Conservation (phyloP, 2,329 filamentous ascomycete genomes). For the Fonsecaea monophora region DNA sequence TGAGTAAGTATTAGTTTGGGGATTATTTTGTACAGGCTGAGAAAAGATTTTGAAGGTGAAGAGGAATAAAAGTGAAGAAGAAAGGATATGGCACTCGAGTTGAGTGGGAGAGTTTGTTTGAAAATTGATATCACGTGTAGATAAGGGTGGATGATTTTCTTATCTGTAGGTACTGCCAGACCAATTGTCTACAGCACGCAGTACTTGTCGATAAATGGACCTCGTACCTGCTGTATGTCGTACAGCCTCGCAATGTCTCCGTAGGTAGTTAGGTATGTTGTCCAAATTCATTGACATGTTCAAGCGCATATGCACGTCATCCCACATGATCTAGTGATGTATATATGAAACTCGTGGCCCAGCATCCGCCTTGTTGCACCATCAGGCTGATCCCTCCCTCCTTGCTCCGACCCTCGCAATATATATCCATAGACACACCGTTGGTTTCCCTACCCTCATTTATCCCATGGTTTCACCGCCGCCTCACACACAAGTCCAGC, state of each 20-base stretch:
- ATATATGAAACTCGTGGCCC: too few relatives aligned
- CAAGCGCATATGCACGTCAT: too few relatives aligned
- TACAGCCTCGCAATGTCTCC: too few relatives aligned
- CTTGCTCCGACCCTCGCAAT: background rate
- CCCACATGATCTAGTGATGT: too few relatives aligned
- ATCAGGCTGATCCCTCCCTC: background rate
- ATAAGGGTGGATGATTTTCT: background rate
- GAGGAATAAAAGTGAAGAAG: background rate
- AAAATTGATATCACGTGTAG: conserved; percentile 4
- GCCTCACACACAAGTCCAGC: conserved; percentile 47
- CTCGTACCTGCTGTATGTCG: too few relatives aligned
- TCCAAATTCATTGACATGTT: too few relatives aligned
- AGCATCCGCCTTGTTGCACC: background rate
- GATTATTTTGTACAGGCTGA: too few relatives aligned
- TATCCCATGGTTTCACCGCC: conserved; percentile 46
- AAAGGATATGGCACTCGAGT: background rate
- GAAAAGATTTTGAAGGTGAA: too few relatives aligned
- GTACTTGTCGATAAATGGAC: too few relatives aligned
- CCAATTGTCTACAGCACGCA: too few relatives aligned
- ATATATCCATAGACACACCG: background rate
- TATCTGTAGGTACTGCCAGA: background rate
- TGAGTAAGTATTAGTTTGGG: too few relatives aligned
- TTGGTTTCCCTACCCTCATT: background rate
- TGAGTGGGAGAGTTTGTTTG: background rate
- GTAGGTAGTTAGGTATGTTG: too few relatives aligned